Base-by-base conservation (phyloP, 108 stramenopile genomes). In the Fragilaria crotonensis region DNA sequence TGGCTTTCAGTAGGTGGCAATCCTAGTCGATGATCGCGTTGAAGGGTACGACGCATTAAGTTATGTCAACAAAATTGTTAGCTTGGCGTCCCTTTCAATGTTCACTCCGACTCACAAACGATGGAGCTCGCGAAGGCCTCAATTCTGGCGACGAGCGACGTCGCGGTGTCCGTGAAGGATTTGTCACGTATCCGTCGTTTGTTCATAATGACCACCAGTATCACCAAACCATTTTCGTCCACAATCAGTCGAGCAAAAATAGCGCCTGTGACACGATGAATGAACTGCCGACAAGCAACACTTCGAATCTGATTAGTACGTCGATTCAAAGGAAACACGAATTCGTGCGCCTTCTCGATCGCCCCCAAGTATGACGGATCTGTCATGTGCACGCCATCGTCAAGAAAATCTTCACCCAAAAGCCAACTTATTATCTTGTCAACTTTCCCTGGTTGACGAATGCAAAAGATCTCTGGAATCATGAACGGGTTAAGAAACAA, bases 331-430 rank as follows among this genome's bases (percentile, higher is more conserved):
- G 73, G 65, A 52, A 79, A 93, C 21, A 84, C 71, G 64, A 80
- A 89, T 23, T 75, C 78, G 50, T 79, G 59, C 19, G 83, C 41
- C 14, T 64, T 62, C 5, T 81, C 75, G 48, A 88, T 80, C 46
- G 61, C 72, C 45, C 71, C 60, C 21, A 72, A 53, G 52, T 76
- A 48, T 23, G 77, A 69, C 32, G 79, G 73, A 57, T 89, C 70
- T 29, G 84, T 83, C 51, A 78, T 65, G 50, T 77, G 74, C 30
- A 68, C 70, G 19, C 85, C 92, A 67, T 90, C 92, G 62, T 86
- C 70, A n/a, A 94, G 65, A 63, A 87, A 94, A 45, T 76, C 79
- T 59, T 78, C 70, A 25, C 71, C 66, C 30, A 59, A 51, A 5
- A 93, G 46, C 0, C 63, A 56, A 18, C 47, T 48, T 46, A 83